Conservation (phyloP, 805 yeast genomes). For the Metschnikowia drakensbergensis region DNA sequence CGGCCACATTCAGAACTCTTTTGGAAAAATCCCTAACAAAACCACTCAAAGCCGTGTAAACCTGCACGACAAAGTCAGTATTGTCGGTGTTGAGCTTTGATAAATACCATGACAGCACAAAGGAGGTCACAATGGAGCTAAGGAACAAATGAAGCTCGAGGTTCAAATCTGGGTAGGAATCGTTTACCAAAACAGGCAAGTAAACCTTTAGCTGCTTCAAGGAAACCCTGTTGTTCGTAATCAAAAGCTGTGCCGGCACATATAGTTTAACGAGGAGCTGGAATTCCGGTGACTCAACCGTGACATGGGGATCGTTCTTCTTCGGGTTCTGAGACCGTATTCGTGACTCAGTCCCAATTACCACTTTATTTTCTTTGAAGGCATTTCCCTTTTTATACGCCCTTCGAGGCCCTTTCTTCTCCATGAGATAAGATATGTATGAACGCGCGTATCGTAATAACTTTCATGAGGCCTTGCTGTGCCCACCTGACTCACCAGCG, state of each 20-base stretch:
- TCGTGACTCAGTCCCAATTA: constrained; percentile 7
- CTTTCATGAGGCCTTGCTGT: background rate
- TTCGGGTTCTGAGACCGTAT: constrained; percentile 4
- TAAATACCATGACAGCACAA: constrained; percentile 19
- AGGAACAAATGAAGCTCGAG: constrained; percentile 37
- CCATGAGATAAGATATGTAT: constrained; percentile 1
- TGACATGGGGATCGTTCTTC: constrained; percentile 27
- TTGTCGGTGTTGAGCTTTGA: constrained; percentile 18
- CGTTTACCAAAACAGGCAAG: constrained; percentile 28
- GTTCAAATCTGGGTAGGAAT: constrained; percentile 22
- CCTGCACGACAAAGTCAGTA: constrained; percentile 12
- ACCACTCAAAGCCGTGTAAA: constrained; percentile 13
- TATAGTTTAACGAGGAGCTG: constrained; percentile 29
- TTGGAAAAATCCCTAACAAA: constrained; percentile 12
- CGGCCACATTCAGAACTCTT: constrained; percentile 11
- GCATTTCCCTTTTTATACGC: constrained; percentile 6
- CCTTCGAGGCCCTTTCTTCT: constrained; percentile 7
- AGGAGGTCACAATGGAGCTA: constrained; percentile 24
- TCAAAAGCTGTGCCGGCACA: constrained; percentile 32
- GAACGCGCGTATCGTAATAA: background rate
- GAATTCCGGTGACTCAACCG: constrained; percentile 48
- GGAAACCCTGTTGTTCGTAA: constrained; percentile 28
- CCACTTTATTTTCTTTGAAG: constrained; percentile 14
- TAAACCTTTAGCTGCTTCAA: constrained; percentile 24
- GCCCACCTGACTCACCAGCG: too few relatives aligned